Conservation (phyloP, 1,139 yeast species). For the Candida neerlandica region DNA sequence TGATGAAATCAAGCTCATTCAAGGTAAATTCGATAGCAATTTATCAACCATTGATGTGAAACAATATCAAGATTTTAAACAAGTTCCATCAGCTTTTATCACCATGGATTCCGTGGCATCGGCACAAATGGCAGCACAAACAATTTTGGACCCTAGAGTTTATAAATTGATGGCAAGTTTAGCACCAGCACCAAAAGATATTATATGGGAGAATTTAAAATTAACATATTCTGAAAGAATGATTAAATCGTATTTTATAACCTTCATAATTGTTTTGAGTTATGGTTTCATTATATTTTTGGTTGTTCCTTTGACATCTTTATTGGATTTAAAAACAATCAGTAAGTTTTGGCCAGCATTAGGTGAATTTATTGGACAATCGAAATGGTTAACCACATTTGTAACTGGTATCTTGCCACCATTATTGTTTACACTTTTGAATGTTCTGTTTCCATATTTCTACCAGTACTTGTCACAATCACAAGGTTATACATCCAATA, state of each 20-base stretch:
- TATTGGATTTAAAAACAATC: constrained; percentile 70
- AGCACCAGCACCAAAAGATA: constrained; percentile 84
- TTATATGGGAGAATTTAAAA: constrained; percentile 74
- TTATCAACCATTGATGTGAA: constrained; percentile 29
- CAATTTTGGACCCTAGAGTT: constrained; percentile 76
- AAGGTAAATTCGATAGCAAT: constrained; percentile 30
- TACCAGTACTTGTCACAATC: constrained; percentile 65
- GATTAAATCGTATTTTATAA: constrained; percentile 59
- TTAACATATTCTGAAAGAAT: constrained; percentile 57
- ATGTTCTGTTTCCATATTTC: constrained; percentile 67
- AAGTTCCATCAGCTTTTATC: constrained; percentile 70
- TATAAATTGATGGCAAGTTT: constrained; percentile 67
- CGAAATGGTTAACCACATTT: constrained; percentile 69
- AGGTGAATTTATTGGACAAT: constrained; percentile 58
- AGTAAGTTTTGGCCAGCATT: constrained; percentile 73
- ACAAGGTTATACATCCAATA: constrained; percentile 74
- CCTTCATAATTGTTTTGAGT: constrained; percentile 61
- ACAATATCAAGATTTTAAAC: constrained; percentile 32
- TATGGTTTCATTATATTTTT: constrained; percentile 68
- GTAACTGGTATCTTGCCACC: constrained; percentile 80
- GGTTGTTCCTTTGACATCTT: constrained; percentile 73
- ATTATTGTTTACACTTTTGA: constrained; percentile 68
- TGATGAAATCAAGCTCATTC: constrained; percentile 30
- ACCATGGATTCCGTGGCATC: constrained; percentile 85
- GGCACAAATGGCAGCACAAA: constrained; percentile 86